Base-by-base conservation (phyloP, 2,329 filamentous ascomycete species). In the Byssoonygena ceratinophila region DNA sequence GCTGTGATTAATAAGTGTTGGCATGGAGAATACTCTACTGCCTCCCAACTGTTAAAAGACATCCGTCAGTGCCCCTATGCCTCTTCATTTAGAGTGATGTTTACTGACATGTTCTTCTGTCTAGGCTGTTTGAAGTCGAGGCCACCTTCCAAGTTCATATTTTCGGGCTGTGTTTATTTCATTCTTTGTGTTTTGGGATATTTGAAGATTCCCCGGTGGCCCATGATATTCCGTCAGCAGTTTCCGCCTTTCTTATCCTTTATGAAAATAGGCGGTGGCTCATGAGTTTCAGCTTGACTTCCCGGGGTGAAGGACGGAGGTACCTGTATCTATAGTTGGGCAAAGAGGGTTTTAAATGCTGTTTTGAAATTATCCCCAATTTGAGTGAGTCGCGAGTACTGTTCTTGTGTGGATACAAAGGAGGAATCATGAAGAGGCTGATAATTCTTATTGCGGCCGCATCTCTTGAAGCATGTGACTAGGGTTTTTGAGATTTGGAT, bases 1-100 rank as follows among this genome's bases (percentile, higher is more conserved):
- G 20, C 18, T 31, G 29, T 54, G 23, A 54, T 54, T 3, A 46
- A 39, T 31, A 54, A 51, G 20, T 54, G 52, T 29, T 54, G 52
- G 52, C 31, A 39, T 1, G 52, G 52, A 44, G 46, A 54, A 39
- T 54, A 54, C 41, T 54, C 52, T 27, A 41, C 32, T 51, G 41
- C 53, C 2, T 37, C 34, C 9, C 14, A 37, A 3, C 34, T 37
- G 34, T 18, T 37, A 20, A 20, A 41, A 41, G 39, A 41, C 22
- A 12, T 41, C 39, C 39, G 39, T 23, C 39, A 41, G 39, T 41
- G 16, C 39, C 39, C 25, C 40, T 12, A 16, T 14, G 6, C 40
- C 22, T 32, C 25, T 53, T 48, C 29, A 22, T 46, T 32, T 46
- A 29, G 36, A 23, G 22, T 22, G 29, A 36, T 46, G 23, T 18